Conservation (phyloP, 2,329 filamentous ascomycete genomes). For the Neofusicoccum laricinum region DNA sequence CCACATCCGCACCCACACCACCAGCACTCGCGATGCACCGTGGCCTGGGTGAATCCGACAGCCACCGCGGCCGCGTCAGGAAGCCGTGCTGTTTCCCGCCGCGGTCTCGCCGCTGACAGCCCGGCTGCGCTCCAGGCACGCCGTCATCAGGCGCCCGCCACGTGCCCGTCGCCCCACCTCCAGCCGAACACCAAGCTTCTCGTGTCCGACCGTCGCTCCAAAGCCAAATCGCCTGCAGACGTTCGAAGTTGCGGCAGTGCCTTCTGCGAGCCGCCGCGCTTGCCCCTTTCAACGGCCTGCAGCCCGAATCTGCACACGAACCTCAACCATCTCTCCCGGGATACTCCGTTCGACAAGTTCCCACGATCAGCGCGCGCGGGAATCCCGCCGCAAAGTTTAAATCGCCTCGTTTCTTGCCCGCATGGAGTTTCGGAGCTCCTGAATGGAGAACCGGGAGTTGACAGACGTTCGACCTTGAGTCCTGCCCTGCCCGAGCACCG, state of each 20-base stretch:
- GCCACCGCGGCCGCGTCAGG: background rate
- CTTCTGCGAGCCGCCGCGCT: too few relatives aligned
- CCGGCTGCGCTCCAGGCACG: background rate
- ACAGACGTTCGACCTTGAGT: background rate
- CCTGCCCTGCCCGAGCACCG: background rate
- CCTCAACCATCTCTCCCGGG: background rate
- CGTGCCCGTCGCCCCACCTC: background rate
- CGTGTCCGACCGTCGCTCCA: conserved; percentile 3
- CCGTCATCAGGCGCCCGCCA: conserved; percentile 3
- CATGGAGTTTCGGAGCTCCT: background rate
- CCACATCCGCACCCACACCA: background rate
- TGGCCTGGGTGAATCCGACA: background rate
- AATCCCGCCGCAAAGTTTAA: background rate
- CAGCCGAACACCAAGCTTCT: conserved; percentile 10
- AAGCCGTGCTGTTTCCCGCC: background rate
- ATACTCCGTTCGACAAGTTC: background rate
- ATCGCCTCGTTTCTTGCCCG: background rate
- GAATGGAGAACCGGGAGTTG: background rate
- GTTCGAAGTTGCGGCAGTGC: conserved; percentile 3
- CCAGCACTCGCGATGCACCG: background rate
- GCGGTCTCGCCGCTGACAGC: background rate
- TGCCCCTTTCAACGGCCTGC: background rate
- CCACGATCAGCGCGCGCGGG: background rate
- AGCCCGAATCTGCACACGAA: background rate
- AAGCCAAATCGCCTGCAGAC: conserved; percentile 10